Evolutionary conservation across 139 green algal species (phyloP), one percentile per base, ranked within the genome.

Genomic region (Penium margaritaceum): DNA sequence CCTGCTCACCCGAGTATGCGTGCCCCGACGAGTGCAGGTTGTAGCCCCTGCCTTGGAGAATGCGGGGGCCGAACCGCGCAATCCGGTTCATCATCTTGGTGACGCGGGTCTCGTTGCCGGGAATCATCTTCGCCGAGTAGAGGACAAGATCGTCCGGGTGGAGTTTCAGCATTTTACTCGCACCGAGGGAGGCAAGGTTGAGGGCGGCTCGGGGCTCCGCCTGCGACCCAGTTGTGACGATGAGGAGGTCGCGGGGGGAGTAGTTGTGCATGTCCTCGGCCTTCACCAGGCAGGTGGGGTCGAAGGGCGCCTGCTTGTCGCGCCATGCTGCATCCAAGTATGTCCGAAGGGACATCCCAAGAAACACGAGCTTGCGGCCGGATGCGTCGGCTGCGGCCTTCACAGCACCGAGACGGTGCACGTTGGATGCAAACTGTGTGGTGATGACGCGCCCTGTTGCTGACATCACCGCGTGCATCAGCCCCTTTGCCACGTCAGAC

Each of bases 61-160:
- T 91, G 30, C 88, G 58, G 0, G 87, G 77, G 34, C 94, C 94
- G 43, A 87, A 67, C 57, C 80, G 63, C 3, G 90, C 82, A 24
- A 98, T 85, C 37, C 58, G 63, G 87, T 99, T 99, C 83, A 99
- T 92, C 94, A 99, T 98, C 64, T 89, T 84, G 37, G 89, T 84
- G 35, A 97, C 91, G 41, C 84, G 81, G 32, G 82, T 86, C 57
- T 89, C 83, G 61, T 90, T 90, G 51, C 86, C 86, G 5, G 81
- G 81, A 34, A 86, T 86, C 72, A 81, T 84, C 75, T 96, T 96
- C 3, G 90, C 92, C 5, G 87, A 91, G 86, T 97, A 98, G 19
- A 98, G 82, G 12, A 98, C 53, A 9, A 95, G 75, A 81, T 98
- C 94, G n/a, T 82, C 76, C 3, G 76, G 61, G 19, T 70, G 44